Percentiles rank a stretch among this genome's conserved stretches.
phyloP scores from a whole-genome alignment of 768 basidiomycete genomes.

The Kwoniella newhampshirensis region DNA sequence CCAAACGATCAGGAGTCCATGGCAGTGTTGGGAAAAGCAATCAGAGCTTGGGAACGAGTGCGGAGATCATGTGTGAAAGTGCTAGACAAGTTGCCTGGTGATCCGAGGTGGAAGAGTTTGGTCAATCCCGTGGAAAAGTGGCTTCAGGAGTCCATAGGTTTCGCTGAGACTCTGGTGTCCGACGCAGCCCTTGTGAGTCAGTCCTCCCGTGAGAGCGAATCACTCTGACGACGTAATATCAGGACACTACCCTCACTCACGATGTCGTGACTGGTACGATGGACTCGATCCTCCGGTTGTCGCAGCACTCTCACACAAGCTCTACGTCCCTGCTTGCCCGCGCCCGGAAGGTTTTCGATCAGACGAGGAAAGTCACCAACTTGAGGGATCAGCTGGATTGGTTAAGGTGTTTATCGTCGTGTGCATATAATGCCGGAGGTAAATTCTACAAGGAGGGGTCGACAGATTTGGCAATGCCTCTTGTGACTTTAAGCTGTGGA shows the following conservation, averaged over 20 bases:
- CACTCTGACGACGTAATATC: neutral
- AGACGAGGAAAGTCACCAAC: neutral
- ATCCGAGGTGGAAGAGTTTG: neutral
- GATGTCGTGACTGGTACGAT: slow-evolving; percentile 21
- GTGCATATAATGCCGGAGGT: slow-evolving; percentile 49
- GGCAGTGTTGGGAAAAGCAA: slow-evolving; percentile 26
- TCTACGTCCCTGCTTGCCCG: slow-evolving; percentile 4
- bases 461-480: slow-evolving; percentile 66
- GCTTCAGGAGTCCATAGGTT: slow-evolving; percentile 6
- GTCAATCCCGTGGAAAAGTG: slow-evolving; percentile 6
- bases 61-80: slow-evolving; percentile 26
- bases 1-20: slow-evolving; percentile 1
- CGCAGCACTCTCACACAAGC: neutral
- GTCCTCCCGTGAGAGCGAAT: neutral
- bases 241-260: slow-evolving; percentile 4
- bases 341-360: neutral
- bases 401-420: slow-evolving; percentile 42
- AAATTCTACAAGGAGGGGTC: slow-evolving; percentile 65
- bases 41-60: slow-evolving; percentile 29
- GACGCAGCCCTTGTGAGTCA: slow-evolving; percentile 17
- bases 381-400: slow-evolving; percentile 35
- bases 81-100: neutral
- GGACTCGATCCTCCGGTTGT: slow-evolving; percentile 20
- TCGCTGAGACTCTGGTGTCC: slow-evolving; percentile 16
- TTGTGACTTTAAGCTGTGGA: slow-evolving; percentile 64